Conservation (phyloP, 257 asterid species). For the Primulina huaijiensis region DNA sequence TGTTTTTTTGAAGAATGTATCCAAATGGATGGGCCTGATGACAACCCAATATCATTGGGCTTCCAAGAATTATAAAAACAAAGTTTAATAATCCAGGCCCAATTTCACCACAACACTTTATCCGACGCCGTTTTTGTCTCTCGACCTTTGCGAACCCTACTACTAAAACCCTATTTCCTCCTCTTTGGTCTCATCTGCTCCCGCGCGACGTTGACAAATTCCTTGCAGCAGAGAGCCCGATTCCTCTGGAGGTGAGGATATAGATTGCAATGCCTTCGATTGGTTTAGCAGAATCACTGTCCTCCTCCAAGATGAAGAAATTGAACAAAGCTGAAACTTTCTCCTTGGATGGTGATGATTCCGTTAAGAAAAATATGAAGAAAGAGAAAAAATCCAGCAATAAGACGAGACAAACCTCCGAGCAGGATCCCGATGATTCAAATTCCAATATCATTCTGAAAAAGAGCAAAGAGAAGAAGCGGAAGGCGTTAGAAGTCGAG, state of each 20-base stretch:
- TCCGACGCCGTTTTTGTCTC: too few species aligned
- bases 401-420: conserved; percentile 44
- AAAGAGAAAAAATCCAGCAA: conserved; percentile 66
- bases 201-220: conserved; percentile 30
- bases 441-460: conserved; percentile 28
- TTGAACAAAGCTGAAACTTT: conserved; percentile 29
- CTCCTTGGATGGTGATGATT: background rate
- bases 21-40: too few species aligned
- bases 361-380: conserved; percentile 37
- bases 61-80: too few species aligned
- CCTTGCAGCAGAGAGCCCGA: conserved; percentile 21
- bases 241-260: background rate
- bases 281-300: conserved; percentile 32
- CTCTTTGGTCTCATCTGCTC: conserved; percentile 42
- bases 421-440: conserved; percentile 46
- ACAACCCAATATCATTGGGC: too few species aligned
- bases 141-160: conserved; percentile 39
- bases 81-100: too few species aligned
- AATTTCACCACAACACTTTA: too few species aligned
- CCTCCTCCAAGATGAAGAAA: conserved; percentile 54
- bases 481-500: conserved; percentile 51
- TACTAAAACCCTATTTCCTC: conserved; percentile 20
- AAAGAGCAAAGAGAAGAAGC: conserved; percentile 60
- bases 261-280: conserved; percentile 52
- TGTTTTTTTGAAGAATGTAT: too few species aligned